Evolutionary conservation across 2,329 filamentous ascomycete genomes (phyloP).

Genomic region (Colletotrichum coccodes): DNA sequence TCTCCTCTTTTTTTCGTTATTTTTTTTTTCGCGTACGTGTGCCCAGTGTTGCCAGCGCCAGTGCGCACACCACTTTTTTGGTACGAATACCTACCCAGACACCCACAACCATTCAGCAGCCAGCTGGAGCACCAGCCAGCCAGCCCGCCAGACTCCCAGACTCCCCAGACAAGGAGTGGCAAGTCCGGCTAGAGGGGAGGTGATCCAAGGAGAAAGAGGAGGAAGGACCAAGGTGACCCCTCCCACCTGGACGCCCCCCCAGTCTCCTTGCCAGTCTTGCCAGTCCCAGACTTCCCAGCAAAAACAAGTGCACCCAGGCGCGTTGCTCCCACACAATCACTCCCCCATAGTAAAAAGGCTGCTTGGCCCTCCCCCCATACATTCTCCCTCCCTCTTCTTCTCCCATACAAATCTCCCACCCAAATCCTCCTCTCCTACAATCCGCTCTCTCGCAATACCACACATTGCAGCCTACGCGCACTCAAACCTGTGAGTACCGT

Average conservation of each 20-base stretch:
- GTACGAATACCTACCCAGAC: conserved; percentile 15
- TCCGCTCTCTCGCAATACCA: conserved; percentile 55
- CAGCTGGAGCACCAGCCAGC: conserved; percentile 7
- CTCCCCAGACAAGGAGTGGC: conserved; percentile 7
- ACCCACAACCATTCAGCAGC: conserved; percentile 27
- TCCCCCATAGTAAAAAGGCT: conserved; percentile 74
- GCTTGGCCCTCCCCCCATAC: conserved; percentile 65
- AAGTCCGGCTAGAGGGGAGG: neutral
- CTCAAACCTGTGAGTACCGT: conserved; percentile 62
- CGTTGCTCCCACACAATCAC: conserved; percentile 64
- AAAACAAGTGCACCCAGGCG: conserved; percentile 43
- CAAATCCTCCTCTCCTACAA: conserved; percentile 63
- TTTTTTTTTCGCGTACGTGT: neutral
- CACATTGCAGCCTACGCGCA: conserved; percentile 43
- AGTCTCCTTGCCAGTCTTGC: conserved; percentile 39
- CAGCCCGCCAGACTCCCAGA: neutral
- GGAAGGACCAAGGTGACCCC: conserved; percentile 11
- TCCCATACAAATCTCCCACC: conserved; percentile 71
- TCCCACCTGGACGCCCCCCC: neutral
- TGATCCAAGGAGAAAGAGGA: conserved; percentile 16
- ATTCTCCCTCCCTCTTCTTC: conserved; percentile 65
- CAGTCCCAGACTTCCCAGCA: conserved; percentile 35
- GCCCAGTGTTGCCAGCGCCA: conserved; percentile 15
- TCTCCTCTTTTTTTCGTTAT: conserved; percentile 20
- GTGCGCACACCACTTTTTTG: conserved; percentile 24